Conservation (phyloP, 1,284 basidiomycete species). For the Irpex sp. region DNA sequence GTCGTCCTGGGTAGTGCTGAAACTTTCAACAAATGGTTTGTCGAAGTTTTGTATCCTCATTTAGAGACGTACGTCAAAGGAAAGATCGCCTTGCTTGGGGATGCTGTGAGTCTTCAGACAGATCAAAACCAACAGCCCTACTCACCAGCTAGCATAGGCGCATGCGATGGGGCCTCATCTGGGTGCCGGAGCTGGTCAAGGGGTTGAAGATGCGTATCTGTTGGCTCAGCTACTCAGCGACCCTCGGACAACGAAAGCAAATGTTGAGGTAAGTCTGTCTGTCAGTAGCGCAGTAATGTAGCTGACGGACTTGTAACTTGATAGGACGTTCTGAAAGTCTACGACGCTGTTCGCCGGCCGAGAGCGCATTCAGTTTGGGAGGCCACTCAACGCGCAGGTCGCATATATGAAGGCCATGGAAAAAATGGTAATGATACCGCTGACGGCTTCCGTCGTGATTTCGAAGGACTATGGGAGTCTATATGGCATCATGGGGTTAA, state of each 20-base stretch:
- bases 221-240: slow-evolving; percentile 47
- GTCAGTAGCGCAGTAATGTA: neutral
- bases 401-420: slow-evolving; percentile 12
- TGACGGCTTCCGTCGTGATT: neutral
- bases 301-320: neutral
- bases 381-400: slow-evolving; percentile 5
- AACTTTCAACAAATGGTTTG: slow-evolving; percentile 53
- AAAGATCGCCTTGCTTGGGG: slow-evolving; percentile 51
- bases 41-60: slow-evolving; percentile 50
- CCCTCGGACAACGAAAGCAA: slow-evolving; percentile 37
- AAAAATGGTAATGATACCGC: neutral
- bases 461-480: neutral
- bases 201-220: slow-evolving; percentile 55
- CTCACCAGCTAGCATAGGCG: slow-evolving; percentile 29
- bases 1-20: slow-evolving; percentile 44
- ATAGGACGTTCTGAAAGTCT: slow-evolving; percentile 8
- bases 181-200: slow-evolving; percentile 61
- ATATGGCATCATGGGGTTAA: slow-evolving; percentile 2
- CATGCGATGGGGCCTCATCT: slow-evolving; percentile 61
- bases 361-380: slow-evolving; percentile 14
- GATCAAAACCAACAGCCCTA: no score
- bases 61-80: slow-evolving; percentile 44
- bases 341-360: slow-evolving; percentile 10
- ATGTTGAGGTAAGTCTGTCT: slow-evolving; percentile 37
- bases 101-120: slow-evolving; percentile 40